Percentiles rank a stretch among this genome's conserved stretches.
Conservation (phyloP, 2,329 filamentous ascomycete genomes). For the Magnaporthiopsis rhizophila region DNA sequence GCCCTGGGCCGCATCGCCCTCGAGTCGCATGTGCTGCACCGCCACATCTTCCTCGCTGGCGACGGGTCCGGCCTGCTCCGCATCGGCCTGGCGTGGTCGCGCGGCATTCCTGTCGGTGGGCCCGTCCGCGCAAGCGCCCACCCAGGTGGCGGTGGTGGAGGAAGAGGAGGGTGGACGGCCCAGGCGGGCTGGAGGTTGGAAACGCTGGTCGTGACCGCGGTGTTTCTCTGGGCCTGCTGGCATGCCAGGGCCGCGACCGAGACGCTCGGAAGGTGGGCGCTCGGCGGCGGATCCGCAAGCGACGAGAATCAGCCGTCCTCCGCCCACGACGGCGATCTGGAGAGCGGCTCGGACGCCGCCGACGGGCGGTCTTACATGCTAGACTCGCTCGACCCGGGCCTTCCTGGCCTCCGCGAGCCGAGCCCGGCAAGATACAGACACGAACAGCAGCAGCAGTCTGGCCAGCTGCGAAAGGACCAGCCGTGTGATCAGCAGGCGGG, state of each 20-base stretch:
- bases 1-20: conserved; percentile 49
- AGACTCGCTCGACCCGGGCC: neutral
- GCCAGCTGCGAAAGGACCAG: neutral
- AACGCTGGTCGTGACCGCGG: conserved; percentile 16
- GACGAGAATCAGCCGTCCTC: neutral
- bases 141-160: no score
- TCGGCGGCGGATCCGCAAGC: neutral
- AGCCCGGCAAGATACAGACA: neutral
- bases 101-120: neutral
- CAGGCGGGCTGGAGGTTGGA: conserved; percentile 15
- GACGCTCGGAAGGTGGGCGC: neutral
- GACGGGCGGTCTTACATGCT: neutral
- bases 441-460: neutral
- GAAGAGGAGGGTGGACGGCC: conserved; percentile 6
- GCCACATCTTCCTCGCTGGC: conserved; percentile 53
- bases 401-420: neutral
- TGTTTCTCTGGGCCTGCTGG: conserved; percentile 18
- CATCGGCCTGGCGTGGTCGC: conserved; percentile 9
- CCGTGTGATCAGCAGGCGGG: no score
- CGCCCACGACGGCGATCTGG: neutral
- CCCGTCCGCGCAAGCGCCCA: neutral
- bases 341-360: conserved; percentile 1
- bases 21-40: conserved; percentile 52
- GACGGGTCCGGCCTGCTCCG: conserved; percentile 46
- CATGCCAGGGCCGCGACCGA: neutral